These are phyloP conservation scores for Coemansia sp. DNA, from an alignment of 192 early-diverging fungal species.

Conservation along the genomic window DNA sequence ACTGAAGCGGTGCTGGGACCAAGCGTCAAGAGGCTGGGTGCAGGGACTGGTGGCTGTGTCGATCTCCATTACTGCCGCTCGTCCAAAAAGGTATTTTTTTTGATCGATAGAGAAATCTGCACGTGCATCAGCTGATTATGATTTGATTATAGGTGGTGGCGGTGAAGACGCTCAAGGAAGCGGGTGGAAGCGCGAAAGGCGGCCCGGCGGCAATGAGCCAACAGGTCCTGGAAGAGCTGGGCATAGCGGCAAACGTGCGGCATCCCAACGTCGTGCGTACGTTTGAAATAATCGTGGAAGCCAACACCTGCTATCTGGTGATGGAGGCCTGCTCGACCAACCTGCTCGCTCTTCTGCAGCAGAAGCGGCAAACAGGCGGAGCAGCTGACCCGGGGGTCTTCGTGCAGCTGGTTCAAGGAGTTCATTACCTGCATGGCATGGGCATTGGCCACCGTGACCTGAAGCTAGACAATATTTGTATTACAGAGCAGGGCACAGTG, in stretches of 20 bases:
- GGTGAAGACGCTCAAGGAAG: constrained; percentile 34
- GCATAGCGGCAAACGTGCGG: constrained; percentile 49
- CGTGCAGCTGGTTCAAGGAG: constrained; percentile 66
- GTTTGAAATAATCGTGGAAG: constrained; percentile 64
- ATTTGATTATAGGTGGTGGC: constrained; percentile 33
- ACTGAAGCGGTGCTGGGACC: constrained; percentile 26
- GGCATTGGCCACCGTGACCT: constrained; percentile 84
- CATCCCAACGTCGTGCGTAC: constrained; percentile 73
- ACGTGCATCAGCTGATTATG: constrained; percentile 3
- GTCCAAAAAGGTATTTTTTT: constrained; percentile 14
- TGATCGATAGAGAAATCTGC: not conserved
- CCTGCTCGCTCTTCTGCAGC: constrained; percentile 68
- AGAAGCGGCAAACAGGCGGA: not conserved
- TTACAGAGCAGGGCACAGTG: constrained; percentile 60
- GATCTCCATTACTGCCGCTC: constrained; percentile 28
- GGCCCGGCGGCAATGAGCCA: constrained; percentile 10
- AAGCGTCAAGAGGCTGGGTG: constrained; percentile 35
- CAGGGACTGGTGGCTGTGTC: constrained; percentile 49
- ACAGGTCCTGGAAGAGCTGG: constrained; percentile 42
- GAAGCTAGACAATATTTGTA: constrained; percentile 89
- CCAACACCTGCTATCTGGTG: constrained; percentile 60
- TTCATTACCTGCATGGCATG: constrained; percentile 78
- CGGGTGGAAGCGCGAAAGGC: not conserved
- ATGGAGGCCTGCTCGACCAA: constrained; percentile 88
- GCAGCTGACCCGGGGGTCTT: constrained; percentile 62